Base-by-base conservation (phyloP, 2,329 filamentous ascomycete species). In the Dactylellina cionopaga region DNA sequence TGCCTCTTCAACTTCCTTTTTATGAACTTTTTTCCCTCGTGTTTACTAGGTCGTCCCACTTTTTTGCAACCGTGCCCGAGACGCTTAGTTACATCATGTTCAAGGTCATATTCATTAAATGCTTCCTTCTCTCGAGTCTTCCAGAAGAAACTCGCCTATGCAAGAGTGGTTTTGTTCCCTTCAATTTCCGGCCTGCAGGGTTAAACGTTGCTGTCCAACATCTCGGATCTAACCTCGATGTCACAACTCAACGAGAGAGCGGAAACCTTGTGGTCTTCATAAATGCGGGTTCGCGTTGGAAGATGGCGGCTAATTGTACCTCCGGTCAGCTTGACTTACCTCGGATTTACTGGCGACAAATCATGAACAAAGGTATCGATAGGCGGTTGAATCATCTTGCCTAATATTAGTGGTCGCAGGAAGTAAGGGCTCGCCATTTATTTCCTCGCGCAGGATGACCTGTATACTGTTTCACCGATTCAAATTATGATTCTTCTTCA, bases 71-170 rank as follows among this genome's bases (percentile, higher is more conserved):
- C 51, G 62, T 66, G 51, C 62, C 44, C 35, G 39, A 55, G 60
- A 47, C 43, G 31, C 37, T 66, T 29, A 51, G 62, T 66, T 66
- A 66, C 62, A 51, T 55, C 35, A 55, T 41, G 54, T 41, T 37
- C 52, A 66, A 66, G 51, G 29, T 65, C 49, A 39, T 39, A 65
- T 55, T 55, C 19, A 17, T 15, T 62, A 19, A 10, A 47, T 17
- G 41, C 27, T 52, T 9, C 33, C 35, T 66, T 58, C 51, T 56
- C 19, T 66, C 41, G 24, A 66, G 51, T 31, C 43, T 66, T 66
- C 62, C 62, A 66, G 62, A 66, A 66, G 37, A 66, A n/a, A 37
- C 62, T 66, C 62, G 62, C 62, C 27, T 66, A 66, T 66, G 62
- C 62, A 66, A 66, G 43, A 65, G 60, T 56, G 62, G 31, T 63